Conservation (phyloP, 1,284 basidiomycete genomes). For the Earliella scabrosa region DNA sequence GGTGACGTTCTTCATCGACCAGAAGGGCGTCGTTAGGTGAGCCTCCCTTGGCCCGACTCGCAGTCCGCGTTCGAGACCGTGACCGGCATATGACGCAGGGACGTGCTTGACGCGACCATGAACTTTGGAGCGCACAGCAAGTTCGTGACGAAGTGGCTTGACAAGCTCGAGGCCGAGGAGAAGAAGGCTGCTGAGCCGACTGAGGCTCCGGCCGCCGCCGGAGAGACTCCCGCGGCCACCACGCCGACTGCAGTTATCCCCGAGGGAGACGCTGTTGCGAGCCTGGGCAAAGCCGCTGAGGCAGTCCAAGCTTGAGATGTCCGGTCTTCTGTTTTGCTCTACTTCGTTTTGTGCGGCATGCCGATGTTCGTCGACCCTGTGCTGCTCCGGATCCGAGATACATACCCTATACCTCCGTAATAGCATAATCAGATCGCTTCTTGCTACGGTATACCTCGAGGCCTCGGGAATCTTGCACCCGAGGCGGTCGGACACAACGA, state of each 20-base stretch:
- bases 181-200: conserved; percentile 25
- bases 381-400: no score
- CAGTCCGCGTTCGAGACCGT: neutral
- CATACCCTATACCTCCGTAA: neutral
- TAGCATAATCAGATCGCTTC: neutral
- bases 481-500: conserved; percentile 3
- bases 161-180: conserved; percentile 50
- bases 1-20: conserved; percentile 77
- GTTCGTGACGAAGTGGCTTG: conserved; percentile 70
- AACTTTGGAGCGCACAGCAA: conserved; percentile 67
- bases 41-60: conserved; percentile 13
- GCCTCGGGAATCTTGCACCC: neutral
- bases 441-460: neutral
- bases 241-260: conserved; percentile 5
- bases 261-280: conserved; percentile 4
- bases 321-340: neutral
- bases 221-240: conserved; percentile 12
- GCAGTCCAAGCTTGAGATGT: conserved; percentile 19
- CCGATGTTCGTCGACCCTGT: no score
- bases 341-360: no score
- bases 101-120: conserved; percentile 56
- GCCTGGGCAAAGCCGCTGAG: conserved; percentile 20
- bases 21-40: conserved; percentile 66
- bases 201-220: conserved; percentile 15
- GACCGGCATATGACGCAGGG: conserved; percentile 40